phyloP scores from a whole-genome alignment of 1,284 basidiomycete genomes.

The Cutaneotrichosporon sp. region DNA sequence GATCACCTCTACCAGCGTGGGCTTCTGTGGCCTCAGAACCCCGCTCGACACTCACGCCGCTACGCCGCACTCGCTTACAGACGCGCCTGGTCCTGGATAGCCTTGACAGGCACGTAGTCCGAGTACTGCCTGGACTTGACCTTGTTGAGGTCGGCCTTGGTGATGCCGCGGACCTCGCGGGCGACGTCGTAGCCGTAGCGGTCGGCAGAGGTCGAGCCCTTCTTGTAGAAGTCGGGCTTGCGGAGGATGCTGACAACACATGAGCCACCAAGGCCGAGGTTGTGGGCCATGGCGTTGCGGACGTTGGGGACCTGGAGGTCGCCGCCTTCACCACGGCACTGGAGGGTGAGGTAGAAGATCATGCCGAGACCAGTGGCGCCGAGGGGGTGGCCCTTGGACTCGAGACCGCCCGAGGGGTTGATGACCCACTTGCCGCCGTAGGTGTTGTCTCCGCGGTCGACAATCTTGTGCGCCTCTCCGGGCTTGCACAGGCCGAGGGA shows the following conservation, averaged over 20 bases:
- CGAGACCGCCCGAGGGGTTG: conserved; percentile 21
- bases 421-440: conserved; percentile 23
- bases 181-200: conserved; percentile 18
- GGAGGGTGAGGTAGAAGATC: conserved; percentile 23
- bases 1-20: no score
- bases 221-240: conserved; percentile 14
- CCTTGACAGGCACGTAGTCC: conserved; percentile 8
- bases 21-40: no score
- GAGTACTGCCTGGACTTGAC: conserved; percentile 13
- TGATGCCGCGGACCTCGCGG: conserved; percentile 15
- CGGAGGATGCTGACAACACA: conserved; percentile 19
- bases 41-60: no score
- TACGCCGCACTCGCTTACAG: background rate
- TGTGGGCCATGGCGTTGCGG: conserved; percentile 16
- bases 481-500: conserved; percentile 12
- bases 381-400: conserved; percentile 23
- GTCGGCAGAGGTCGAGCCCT: conserved; percentile 9
- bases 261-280: conserved; percentile 20
- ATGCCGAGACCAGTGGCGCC: conserved; percentile 22
- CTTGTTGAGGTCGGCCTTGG: conserved; percentile 14
- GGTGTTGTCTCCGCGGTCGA: conserved; percentile 19
- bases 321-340: conserved; percentile 19
- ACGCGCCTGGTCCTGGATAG: background rate
- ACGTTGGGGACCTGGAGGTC: conserved; percentile 18
- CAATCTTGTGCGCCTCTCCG: conserved; percentile 17